phyloP scores from a whole-genome alignment of 73 alveolate species.

The Blepharisma japonicum region DNA sequence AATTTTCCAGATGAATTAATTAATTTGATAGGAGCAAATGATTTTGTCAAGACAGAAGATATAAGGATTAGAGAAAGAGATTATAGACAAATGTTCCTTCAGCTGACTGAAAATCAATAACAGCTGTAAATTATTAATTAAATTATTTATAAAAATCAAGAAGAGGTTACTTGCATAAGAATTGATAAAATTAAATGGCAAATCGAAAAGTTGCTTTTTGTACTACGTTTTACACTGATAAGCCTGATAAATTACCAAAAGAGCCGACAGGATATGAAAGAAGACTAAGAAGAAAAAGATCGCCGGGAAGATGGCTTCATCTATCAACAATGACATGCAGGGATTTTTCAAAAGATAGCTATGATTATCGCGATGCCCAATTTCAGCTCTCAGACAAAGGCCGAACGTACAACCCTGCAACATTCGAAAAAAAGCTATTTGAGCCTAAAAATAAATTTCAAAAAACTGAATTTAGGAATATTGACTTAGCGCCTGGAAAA shows the following conservation, averaged over 20 bases:
- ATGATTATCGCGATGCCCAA: slow-evolving; percentile 9
- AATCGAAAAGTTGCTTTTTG: slow-evolving; percentile 6
- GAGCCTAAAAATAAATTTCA: neutral
- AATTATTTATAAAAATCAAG: no score
- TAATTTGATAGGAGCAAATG: no score
- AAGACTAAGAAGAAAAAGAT: neutral
- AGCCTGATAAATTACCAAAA: neutral
- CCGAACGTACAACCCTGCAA: neutral
- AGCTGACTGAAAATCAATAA: no score
- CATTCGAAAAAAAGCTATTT: neutral
- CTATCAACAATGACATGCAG: slow-evolving; percentile 27
- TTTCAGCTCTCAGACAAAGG: slow-evolving; percentile 17
- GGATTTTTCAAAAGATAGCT: slow-evolving; percentile 7
- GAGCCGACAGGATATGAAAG: neutral
- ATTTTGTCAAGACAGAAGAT: no score
- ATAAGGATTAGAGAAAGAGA: no score
- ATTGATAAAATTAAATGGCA: neutral
- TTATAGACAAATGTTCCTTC: no score
- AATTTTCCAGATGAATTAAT: no score
- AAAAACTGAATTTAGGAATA: slow-evolving; percentile 3
- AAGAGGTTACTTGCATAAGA: no score
- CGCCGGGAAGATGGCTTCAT: neutral
- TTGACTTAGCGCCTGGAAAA: slow-evolving; percentile 10
- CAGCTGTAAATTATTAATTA: no score
- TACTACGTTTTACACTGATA: slow-evolving; percentile 2